phyloP scores from a whole-genome alignment of 495 filamentous ascomycete species.

The Aspergillus bertholletiae region DNA sequence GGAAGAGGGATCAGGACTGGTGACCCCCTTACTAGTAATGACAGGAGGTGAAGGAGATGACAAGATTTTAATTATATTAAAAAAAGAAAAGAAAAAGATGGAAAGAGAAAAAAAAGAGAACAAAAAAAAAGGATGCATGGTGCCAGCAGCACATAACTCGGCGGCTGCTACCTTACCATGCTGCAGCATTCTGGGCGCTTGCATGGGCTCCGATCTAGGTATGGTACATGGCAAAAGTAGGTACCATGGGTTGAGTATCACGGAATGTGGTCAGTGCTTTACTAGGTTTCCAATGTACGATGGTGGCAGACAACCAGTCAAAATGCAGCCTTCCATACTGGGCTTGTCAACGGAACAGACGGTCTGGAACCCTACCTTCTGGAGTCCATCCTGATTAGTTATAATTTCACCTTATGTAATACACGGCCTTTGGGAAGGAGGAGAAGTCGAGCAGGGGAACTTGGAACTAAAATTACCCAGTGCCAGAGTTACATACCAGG shows the following conservation, averaged over 20 bases:
- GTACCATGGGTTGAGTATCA: not conserved
- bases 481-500: not conserved
- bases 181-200: constrained; percentile 7
- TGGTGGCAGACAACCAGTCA: constrained; percentile 1
- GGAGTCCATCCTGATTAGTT: not conserved
- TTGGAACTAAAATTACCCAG: not conserved
- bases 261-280: constrained; percentile 13
- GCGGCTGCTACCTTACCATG: not conserved
- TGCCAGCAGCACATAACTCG: not conserved
- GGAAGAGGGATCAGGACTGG: not conserved
- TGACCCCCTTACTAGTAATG: not conserved
- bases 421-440: not conserved
- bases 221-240: not conserved
- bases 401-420: not conserved
- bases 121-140: not conserved
- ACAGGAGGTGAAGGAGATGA: not conserved
- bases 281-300: constrained; percentile 11
- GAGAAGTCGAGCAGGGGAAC: too few relatives aligned
- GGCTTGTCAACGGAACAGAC: not conserved
- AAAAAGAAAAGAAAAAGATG: too few relatives aligned
- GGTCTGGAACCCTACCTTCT: constrained; percentile 9
- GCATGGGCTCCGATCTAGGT: constrained; percentile 7
- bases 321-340: not conserved
- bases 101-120: too few relatives aligned
- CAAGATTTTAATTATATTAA: constrained; percentile 1